Percentiles rank a stretch among this genome's conserved stretches.
Conservation (phyloP, 2,329 filamentous ascomycete genomes). For the Teratosphaeriaceae sp. region DNA sequence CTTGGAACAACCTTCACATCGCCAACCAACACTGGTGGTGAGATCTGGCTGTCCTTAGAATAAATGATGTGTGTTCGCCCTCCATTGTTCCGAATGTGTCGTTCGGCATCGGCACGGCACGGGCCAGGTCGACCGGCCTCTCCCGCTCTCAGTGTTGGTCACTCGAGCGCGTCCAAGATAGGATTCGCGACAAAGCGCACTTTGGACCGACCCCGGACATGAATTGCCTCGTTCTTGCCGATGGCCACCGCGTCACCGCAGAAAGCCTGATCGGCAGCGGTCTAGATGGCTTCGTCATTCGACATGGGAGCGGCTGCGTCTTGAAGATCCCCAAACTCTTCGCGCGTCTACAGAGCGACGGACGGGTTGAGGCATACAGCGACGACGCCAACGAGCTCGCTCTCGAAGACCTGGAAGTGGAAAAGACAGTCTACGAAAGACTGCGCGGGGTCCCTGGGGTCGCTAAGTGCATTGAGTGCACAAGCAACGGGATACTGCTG, state of each 20-base stretch:
- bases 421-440: not conserved
- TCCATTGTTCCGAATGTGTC: too few species aligned
- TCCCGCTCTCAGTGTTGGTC: too few species aligned
- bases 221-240: too few species aligned
- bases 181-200: too few species aligned
- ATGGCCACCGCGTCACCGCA: not conserved
- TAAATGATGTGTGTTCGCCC: too few species aligned
- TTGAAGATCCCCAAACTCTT: not conserved
- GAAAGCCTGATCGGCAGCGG: not conserved
- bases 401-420: not conserved
- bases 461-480: not conserved
- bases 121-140: too few species aligned
- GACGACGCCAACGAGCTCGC: not conserved
- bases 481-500: not conserved
- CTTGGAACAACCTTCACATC: too few species aligned
- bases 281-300: not conserved
- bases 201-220: too few species aligned
- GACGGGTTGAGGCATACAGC: not conserved
- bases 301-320: not conserved
- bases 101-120: too few species aligned
- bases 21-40: too few species aligned
- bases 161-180: too few species aligned
- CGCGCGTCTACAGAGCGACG: not conserved
- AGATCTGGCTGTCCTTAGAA: too few species aligned
- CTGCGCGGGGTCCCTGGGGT: not conserved